Conservation (phyloP, 179 eudicot genomes). For the Beta corolliflora region DNA sequence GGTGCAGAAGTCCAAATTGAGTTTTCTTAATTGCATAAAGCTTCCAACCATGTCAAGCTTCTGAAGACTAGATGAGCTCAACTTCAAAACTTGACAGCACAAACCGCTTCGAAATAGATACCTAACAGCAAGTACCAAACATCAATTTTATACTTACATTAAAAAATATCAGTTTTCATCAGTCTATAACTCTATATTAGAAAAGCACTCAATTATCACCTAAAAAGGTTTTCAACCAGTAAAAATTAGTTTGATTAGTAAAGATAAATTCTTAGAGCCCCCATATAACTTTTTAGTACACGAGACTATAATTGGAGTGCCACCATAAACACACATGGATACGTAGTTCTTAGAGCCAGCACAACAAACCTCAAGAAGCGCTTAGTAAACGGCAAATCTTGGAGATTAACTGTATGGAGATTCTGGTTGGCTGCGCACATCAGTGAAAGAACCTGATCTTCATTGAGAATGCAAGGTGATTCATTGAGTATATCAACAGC, state of each 20-base stretch:
- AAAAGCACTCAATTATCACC: too few relatives aligned
- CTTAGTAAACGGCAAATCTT: conserved; percentile 65
- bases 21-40: conserved; percentile 59
- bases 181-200: too few relatives aligned
- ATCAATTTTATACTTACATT: neutral
- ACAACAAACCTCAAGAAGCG: conserved; percentile 67
- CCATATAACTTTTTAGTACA: neutral
- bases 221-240: neutral
- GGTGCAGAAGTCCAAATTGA: conserved; percentile 88
- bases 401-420: conserved; percentile 68
- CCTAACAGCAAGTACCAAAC: conserved; percentile 38
- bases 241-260: neutral
- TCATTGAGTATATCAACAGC: conserved; percentile 62
- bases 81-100: conserved; percentile 59
- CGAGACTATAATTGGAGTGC: neutral
- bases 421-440: conserved; percentile 57
- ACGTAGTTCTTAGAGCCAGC: conserved; percentile 9
- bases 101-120: conserved; percentile 68
- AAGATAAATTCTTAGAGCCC: neutral
- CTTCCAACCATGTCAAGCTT: conserved; percentile 78
- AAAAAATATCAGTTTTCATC: too few relatives aligned
- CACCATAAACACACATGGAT: neutral
- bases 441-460: conserved; percentile 53
- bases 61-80: conserved; percentile 72
- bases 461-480: conserved; percentile 56